Conservation (phyloP, 768 basidiomycete species). For the Trichaptum fuscoviolaceum region DNA sequence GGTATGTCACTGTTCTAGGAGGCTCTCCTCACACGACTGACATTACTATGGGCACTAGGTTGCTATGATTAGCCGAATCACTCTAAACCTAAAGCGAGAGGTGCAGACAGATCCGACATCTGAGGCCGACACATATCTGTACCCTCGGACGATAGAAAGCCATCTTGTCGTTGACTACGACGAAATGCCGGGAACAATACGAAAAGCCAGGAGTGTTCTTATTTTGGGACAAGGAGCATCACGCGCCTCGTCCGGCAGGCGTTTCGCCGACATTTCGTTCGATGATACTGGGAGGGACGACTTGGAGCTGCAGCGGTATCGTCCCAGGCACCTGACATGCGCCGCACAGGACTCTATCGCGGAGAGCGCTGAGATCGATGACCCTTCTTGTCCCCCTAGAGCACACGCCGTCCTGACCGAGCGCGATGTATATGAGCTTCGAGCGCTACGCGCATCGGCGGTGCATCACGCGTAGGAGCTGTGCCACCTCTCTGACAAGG, state of each 20-base stretch:
- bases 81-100: conserved; percentile 43
- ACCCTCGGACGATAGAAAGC: neutral
- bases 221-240: neutral
- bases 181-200: neutral
- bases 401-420: neutral
- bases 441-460: neutral
- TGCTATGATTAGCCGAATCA: conserved; percentile 66
- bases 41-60: conserved; percentile 30
- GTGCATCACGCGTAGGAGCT: neutral
- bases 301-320: neutral
- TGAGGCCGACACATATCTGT: neutral
- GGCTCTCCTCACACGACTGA: neutral
- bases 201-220: neutral
- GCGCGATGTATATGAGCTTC: neutral
- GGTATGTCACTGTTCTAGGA: conserved; percentile 6
- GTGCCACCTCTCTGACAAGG: neutral
- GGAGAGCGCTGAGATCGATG: neutral
- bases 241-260: neutral
- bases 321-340: neutral
- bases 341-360: neutral
- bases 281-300: neutral
- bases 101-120: neutral
- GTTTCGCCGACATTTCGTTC: neutral
- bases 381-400: neutral
- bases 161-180: neutral